phyloP scores from a whole-genome alignment of 2,329 filamentous ascomycete species.

The Metarhizium sp. region DNA sequence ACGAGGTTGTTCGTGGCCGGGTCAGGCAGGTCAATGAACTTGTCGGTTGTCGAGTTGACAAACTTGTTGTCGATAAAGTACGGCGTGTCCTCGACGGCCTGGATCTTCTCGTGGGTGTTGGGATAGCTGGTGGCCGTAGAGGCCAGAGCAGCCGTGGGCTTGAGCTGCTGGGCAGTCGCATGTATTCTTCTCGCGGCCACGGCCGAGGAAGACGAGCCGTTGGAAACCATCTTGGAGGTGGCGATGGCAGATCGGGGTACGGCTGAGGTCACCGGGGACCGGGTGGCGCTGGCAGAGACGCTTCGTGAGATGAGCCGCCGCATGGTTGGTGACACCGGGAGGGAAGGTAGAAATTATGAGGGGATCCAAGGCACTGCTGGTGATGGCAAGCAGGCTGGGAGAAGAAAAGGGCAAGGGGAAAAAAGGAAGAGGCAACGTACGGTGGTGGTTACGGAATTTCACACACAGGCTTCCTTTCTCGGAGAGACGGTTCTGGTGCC shows the following conservation, averaged over 20 bases:
- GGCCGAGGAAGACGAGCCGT: constrained; percentile 18
- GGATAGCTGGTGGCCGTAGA: constrained; percentile 55
- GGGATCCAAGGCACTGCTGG: not conserved
- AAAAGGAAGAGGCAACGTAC: not conserved
- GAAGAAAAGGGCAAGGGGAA: not conserved
- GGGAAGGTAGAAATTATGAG: not conserved
- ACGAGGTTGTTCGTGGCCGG: constrained; percentile 81
- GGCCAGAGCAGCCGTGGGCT: constrained; percentile 40
- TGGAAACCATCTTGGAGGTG: constrained; percentile 26
- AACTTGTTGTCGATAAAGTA: constrained; percentile 81
- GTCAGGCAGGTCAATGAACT: constrained; percentile 74
- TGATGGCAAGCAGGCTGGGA: not conserved
- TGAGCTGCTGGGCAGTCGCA: constrained; percentile 46
- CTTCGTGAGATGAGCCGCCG: constrained; percentile 35
- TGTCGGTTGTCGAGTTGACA: constrained; percentile 53
- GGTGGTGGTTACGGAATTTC: not conserved
- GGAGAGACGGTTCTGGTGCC: not conserved
- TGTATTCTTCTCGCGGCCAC: constrained; percentile 44
- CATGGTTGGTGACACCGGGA: constrained; percentile 24
- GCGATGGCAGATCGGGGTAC: constrained; percentile 16
- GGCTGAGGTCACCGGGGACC: constrained; percentile 19
- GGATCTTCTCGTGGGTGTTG: constrained; percentile 61
- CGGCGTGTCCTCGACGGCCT: constrained; percentile 59
- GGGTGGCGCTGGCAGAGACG: constrained; percentile 24
- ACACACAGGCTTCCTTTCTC: not conserved